Evolutionary conservation across 129 eudicot genomes (phyloP).

Genomic region (Artemisia tridentata): DNA sequence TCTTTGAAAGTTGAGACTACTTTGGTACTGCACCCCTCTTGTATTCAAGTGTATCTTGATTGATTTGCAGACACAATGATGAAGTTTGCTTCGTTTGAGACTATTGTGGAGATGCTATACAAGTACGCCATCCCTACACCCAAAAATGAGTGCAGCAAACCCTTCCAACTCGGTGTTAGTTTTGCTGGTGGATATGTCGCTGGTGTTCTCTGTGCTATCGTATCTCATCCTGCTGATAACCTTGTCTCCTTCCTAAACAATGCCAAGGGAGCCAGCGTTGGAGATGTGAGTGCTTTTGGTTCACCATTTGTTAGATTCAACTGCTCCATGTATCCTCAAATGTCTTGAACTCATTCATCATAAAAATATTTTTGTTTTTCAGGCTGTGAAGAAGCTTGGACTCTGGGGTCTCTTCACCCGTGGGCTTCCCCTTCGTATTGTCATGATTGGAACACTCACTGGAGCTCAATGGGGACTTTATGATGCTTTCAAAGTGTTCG

Average conservation of each 20-base stretch:
- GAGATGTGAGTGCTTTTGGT: conserved; percentile 57
- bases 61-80: conserved; percentile 83
- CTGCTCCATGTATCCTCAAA: background rate
- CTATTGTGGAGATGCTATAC: conserved; percentile 78
- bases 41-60: conserved; percentile 7
- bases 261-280: conserved; percentile 43
- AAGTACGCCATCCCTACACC: conserved; percentile 81
- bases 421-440: conserved; percentile 54
- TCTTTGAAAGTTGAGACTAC: background rate
- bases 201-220: conserved; percentile 53
- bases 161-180: conserved; percentile 83
- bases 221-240: conserved; percentile 40
- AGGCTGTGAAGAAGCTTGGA: conserved; percentile 57
- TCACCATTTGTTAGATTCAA: background rate
- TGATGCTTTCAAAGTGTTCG: conserved; percentile 55
- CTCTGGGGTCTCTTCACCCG: conserved; percentile 48
- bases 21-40: background rate
- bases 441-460: conserved; percentile 55
- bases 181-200: conserved; percentile 96
- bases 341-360: background rate
- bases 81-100: conserved; percentile 97
- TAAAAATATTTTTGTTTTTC: background rate
- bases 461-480: conserved; percentile 57
- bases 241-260: conserved; percentile 42
- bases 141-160: conserved; percentile 79